Conservation (phyloP, 768 basidiomycete species). For the Russula sp. region DNA sequence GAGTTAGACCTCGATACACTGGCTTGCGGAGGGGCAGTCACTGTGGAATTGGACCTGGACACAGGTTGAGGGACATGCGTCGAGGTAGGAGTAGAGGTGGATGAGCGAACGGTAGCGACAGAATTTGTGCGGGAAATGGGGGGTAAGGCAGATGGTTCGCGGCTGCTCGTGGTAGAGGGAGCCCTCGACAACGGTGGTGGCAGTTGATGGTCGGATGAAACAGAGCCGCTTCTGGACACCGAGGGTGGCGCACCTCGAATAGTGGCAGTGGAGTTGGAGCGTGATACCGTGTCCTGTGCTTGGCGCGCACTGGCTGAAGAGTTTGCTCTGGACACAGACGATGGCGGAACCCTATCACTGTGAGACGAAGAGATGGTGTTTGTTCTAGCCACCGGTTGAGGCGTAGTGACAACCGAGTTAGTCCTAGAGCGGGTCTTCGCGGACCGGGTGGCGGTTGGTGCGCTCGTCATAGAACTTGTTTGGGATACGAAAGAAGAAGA, state of each 20-base stretch:
- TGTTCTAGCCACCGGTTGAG: background rate
- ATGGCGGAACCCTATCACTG: background rate
- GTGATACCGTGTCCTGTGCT: background rate
- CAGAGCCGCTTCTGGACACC: background rate
- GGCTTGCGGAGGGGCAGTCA: background rate
- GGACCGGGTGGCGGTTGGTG: background rate
- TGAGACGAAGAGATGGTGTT: constrained; percentile 6
- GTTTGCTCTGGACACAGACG: constrained; percentile 6
- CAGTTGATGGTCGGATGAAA: background rate
- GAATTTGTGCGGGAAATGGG: constrained; percentile 15
- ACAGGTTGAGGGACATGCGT: background rate
- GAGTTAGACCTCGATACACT: constrained; percentile 13
- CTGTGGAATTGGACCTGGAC: constrained; percentile 12
- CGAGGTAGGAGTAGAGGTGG: background rate
- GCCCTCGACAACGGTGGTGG: background rate
- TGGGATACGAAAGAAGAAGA: background rate
- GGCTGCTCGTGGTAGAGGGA: background rate
- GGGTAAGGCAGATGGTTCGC: background rate
- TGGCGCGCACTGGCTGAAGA: constrained; percentile 2
- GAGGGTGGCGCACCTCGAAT: background rate
- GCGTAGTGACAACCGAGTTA: constrained; percentile 5
- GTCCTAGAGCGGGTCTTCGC: background rate
- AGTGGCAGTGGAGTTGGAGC: constrained; percentile 9
- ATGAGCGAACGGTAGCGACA: constrained; percentile 10
- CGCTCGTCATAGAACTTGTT: constrained; percentile 10